phyloP scores from a whole-genome alignment of 768 basidiomycete genomes.

The Mycena vitilis region DNA sequence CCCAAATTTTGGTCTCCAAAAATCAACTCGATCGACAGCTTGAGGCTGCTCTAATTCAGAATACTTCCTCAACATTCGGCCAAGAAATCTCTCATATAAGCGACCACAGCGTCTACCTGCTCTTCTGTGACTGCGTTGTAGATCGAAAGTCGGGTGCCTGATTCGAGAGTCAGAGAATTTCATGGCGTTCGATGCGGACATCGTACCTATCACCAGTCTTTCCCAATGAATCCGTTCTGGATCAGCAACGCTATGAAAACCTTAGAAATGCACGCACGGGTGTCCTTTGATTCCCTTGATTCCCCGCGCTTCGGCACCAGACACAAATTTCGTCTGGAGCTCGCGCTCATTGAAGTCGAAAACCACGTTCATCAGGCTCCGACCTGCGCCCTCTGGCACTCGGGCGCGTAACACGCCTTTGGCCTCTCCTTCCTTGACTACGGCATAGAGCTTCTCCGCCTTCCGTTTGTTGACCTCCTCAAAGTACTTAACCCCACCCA shows the following conservation, averaged over 20 bases:
- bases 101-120: conserved; percentile 70
- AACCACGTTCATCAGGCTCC: conserved; percentile 95
- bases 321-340: conserved; percentile 77
- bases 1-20: too few species aligned
- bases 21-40: too few species aligned
- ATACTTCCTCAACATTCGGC: neutral
- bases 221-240: too few species aligned
- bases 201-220: neutral
- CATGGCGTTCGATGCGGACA: neutral
- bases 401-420: neutral
- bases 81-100: conserved; percentile 70
- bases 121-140: conserved; percentile 91
- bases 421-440: neutral
- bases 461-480: neutral
- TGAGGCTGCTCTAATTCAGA: too few species aligned
- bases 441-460: neutral
- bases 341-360: conserved; percentile 82
- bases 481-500: conserved; percentile 70
- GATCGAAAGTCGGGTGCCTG: conserved; percentile 85
- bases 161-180: conserved; percentile 1
- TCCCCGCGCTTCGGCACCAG: conserved; percentile 80
- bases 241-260: too few species aligned
- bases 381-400: conserved; percentile 47
- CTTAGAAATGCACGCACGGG: conserved; percentile 63
- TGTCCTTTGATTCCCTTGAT: conserved; percentile 94